A percentile compares a stretch with the other conserved stretches of the same genome.
phyloP scores from a whole-genome alignment of 179 eudicot genomes.

The Silene noctiflora region DNA sequence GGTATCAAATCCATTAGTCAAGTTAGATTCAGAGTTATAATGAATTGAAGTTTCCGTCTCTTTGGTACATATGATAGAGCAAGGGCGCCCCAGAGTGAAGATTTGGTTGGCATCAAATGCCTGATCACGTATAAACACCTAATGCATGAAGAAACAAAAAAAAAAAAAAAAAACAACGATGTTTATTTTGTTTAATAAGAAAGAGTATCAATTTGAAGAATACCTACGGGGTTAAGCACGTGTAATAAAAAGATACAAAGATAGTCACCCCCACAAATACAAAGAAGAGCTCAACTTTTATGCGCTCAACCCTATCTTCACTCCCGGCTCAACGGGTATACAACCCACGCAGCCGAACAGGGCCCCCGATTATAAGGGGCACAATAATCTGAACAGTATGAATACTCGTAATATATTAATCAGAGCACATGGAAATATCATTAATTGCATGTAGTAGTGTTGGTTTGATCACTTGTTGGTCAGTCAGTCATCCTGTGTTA shows the following conservation, averaged over 20 bases:
- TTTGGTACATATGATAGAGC: constrained; percentile 54
- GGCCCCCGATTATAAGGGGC: no score
- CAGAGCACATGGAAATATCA: no score
- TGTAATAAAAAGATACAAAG: not conserved
- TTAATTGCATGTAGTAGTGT: no score
- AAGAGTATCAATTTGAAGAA: not conserved
- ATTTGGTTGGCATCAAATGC: constrained; percentile 67
- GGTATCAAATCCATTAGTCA: constrained; percentile 22
- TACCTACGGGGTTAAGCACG: not conserved
- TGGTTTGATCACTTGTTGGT: no score
- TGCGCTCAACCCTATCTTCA: not conserved
- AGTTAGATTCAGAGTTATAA: constrained; percentile 27
- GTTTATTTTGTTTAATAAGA: not conserved
- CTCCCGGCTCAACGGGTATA: no score
- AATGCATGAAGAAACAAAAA: constrained; percentile 11
- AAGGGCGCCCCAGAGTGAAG: constrained; percentile 72
- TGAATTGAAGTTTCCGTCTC: constrained; percentile 50
- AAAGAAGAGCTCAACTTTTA: not conserved
- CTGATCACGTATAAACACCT: constrained; percentile 90
- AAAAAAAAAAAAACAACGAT: constrained; percentile 12
- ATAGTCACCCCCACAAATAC: not conserved
- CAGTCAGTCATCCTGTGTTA: no score
- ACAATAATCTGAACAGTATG: no score
- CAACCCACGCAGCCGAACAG: no score
- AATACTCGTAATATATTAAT: no score